Evolutionary conservation across 495 filamentous ascomycete species (phyloP).

Genomic region (Aspergillus asperescens): DNA sequence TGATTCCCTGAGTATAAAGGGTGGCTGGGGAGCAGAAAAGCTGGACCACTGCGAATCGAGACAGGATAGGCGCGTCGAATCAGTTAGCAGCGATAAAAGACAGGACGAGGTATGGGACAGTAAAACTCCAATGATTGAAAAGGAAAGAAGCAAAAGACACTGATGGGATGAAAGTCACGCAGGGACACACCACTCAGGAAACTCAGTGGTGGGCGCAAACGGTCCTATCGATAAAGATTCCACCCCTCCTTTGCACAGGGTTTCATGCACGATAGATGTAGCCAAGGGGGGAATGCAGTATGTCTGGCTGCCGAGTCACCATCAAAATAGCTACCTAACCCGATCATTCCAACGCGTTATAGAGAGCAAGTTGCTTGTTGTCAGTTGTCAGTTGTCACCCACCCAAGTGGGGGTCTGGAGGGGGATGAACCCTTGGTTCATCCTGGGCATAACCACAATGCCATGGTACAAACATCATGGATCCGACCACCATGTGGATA

Average conservation of each 20-base stretch:
- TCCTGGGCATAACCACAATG: constrained; percentile 3
- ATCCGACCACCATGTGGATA: neutral
- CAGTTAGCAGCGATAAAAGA: neutral
- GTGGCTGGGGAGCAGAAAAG: constrained; percentile 19
- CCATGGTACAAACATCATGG: neutral
- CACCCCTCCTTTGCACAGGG: constrained; percentile 19
- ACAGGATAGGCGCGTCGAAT: constrained; percentile 7
- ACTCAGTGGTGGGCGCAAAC: constrained; percentile 9
- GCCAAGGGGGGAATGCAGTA: constrained; percentile 3
- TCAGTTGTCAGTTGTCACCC: constrained; percentile 17
- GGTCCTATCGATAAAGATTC: constrained; percentile 28
- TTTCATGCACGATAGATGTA: constrained; percentile 5
- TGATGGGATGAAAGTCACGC: constrained; percentile 22
- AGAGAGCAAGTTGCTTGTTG: too few relatives aligned
- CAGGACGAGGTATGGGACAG: neutral
- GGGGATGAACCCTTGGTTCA: constrained; percentile 18
- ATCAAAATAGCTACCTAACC: neutral
- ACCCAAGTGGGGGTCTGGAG: constrained; percentile 21
- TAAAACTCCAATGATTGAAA: neutral
- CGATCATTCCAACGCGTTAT: neutral
- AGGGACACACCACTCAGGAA: constrained; percentile 25
- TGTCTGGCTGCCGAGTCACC: neutral
- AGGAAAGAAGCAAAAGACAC: neutral
- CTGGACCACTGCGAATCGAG: constrained; percentile 7
- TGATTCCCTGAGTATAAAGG: constrained; percentile 17